phyloP scores from a whole-genome alignment of 768 basidiomycete species.

The Strobilomyces confusus region DNA sequence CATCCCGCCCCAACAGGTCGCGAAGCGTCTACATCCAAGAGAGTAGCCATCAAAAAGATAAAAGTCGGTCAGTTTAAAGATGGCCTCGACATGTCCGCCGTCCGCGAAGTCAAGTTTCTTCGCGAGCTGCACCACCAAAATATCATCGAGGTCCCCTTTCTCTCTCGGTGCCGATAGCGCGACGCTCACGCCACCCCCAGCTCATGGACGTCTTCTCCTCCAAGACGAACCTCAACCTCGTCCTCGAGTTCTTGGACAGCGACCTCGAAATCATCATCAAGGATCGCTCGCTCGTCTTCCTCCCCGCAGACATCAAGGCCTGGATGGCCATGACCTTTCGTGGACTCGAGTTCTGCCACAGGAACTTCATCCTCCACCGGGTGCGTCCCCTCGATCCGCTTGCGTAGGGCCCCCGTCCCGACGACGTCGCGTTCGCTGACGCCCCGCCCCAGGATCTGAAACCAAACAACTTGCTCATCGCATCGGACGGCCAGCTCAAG shows the following conservation, averaged over 20 bases:
- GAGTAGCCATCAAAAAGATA: conserved; percentile 97
- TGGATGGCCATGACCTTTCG: conserved; percentile 99
- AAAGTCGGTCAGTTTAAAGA: conserved; percentile 97
- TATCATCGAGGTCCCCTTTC: conserved; percentile 73
- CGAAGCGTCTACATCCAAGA: conserved; percentile 69
- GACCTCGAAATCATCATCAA: conserved; percentile 97
- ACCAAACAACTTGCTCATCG: conserved; percentile 96
- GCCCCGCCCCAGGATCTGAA: conserved; percentile 77
- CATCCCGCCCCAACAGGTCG: conserved; percentile 45
- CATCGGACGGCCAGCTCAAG: conserved; percentile 88
- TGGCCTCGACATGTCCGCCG: conserved; percentile 97
- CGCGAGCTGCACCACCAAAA: conserved; percentile 93
- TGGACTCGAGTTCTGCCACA: conserved; percentile 97
- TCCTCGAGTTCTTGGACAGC: conserved; percentile 93
- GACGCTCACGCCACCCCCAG: conserved; percentile 38
- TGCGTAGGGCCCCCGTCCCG: conserved; percentile 10
- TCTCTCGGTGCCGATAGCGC: not conserved
- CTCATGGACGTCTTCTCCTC: conserved; percentile 95
- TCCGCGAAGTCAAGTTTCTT: conserved; percentile 96
- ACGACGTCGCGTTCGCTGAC: conserved; percentile 9
- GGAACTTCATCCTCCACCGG: conserved; percentile 90
- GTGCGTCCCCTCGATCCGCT: conserved; percentile 42
- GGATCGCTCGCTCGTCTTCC: conserved; percentile 86
- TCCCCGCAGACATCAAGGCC: conserved; percentile 94
- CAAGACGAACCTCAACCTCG: conserved; percentile 94